phyloP scores from a whole-genome alignment of 1,284 basidiomycete species.

The Boletus sp. region DNA sequence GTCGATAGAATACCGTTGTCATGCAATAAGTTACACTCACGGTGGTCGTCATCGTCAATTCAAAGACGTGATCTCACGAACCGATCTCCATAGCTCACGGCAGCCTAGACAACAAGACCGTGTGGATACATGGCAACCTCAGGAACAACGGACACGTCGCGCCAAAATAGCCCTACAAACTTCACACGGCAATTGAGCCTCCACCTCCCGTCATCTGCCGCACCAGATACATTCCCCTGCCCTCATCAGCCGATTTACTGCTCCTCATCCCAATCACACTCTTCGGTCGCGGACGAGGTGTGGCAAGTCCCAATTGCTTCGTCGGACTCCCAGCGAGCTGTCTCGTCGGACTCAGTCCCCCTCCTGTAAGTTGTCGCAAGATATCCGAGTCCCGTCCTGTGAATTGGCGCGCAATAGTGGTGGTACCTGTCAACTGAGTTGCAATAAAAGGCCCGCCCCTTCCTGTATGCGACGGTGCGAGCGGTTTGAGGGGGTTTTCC shows the following conservation, averaged over 20 bases:
- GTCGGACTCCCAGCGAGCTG: constrained; percentile 51
- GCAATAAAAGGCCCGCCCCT: constrained; percentile 34
- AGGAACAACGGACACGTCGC: neutral
- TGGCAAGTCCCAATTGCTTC: constrained; percentile 44
- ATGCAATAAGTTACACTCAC: constrained; percentile 6
- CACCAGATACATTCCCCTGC: constrained; percentile 62
- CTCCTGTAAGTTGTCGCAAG: constrained; percentile 61
- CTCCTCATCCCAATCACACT: constrained; percentile 59
- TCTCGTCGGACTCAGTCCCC: constrained; percentile 58
- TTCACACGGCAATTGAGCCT: constrained; percentile 26
- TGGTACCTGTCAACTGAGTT: constrained; percentile 62
- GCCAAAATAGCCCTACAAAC: neutral
- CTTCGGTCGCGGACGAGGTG: constrained; percentile 50
- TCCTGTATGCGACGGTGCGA: constrained; percentile 48
- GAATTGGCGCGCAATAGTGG: constrained; percentile 70
- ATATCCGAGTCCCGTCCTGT: constrained; percentile 59
- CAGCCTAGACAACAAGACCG: neutral
- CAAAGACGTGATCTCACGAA: constrained; percentile 8
- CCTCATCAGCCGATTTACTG: constrained; percentile 55
- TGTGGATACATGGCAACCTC: constrained; percentile 25
- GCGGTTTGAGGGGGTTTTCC: constrained; percentile 34
- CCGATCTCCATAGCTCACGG: constrained; percentile 5
- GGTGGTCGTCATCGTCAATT: neutral
- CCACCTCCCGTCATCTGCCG: constrained; percentile 65
- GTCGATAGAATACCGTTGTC: constrained; percentile 12